phyloP scores from a whole-genome alignment of 768 basidiomycete genomes.

The Suillus tomentosus region DNA sequence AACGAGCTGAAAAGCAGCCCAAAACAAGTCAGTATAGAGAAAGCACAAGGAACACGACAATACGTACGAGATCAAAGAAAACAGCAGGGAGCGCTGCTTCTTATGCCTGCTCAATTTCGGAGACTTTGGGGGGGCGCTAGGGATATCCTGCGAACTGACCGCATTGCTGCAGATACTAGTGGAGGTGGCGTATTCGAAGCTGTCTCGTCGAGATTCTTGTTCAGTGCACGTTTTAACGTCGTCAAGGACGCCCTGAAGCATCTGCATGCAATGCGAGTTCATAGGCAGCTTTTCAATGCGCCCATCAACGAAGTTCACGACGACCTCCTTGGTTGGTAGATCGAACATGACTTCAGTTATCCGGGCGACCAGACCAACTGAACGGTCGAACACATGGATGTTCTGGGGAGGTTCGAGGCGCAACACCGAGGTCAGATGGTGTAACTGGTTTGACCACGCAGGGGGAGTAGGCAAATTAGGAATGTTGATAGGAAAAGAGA shows the following conservation, averaged over 20 bases:
- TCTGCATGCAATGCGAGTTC: constrained; percentile 40
- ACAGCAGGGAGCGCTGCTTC: constrained; percentile 70
- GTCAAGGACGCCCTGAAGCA: constrained; percentile 51
- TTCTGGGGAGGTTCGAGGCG: constrained; percentile 53
- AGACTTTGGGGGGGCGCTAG: constrained; percentile 25
- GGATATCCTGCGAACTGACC: constrained; percentile 22
- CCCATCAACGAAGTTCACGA: constrained; percentile 62
- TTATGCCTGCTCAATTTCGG: constrained; percentile 54
- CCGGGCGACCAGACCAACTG: constrained; percentile 56
- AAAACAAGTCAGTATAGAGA: constrained; percentile 12
- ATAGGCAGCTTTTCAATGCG: constrained; percentile 50
- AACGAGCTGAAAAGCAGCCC: constrained; percentile 23
- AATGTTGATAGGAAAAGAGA: constrained; percentile 50
- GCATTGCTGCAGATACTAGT: constrained; percentile 21
- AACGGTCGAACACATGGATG: constrained; percentile 61
- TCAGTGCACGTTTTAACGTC: constrained; percentile 55
- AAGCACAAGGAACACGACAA: constrained; percentile 13
- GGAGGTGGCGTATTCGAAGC: constrained; percentile 32
- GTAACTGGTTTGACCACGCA: constrained; percentile 58
- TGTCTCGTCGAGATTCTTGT: constrained; percentile 30
- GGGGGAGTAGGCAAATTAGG: constrained; percentile 41
- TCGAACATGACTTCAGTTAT: constrained; percentile 66
- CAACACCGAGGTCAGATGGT: constrained; percentile 47
- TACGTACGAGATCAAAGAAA: constrained; percentile 64
- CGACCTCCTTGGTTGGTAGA: constrained; percentile 45